Base-by-base conservation (phyloP, 768 basidiomycete species). In the Neoboletus brunneissimus region DNA sequence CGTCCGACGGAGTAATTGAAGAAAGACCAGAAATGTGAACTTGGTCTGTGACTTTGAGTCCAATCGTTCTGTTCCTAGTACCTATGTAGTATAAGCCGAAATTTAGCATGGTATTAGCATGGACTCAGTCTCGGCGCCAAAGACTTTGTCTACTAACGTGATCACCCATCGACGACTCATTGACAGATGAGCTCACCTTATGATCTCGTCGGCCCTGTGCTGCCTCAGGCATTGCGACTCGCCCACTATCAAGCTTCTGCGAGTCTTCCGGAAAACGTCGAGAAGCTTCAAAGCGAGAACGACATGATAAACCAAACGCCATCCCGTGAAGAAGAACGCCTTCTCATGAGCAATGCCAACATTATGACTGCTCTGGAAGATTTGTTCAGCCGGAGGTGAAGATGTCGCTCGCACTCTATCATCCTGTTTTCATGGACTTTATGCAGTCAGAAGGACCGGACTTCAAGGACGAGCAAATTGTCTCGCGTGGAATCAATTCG, bases 381-480 rank as follows among this genome's bases (percentile, higher is more conserved):
- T 31, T 40, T 77, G 12, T 79, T 73, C 55, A 77, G 74, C 32
- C 3, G 12, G 32, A 34, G 32, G 78, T 72, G 20, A 63, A 77
- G 70, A 43, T 38, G 11, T 56, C 29, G 12, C 5, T 37, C 8
- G 5, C 1, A 15, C 13, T 20, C 20, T 7, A 5, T n/a, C 11
- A 7, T 15, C 32, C n/a, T 3, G 15, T 9, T 34, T n/a, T 11
- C 27, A 8, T 16, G 20, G 40, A 42, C 44, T 16, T 1, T 11
- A 5, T 16, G 27, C 16, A 56, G 56, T 11, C 1, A 73, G 52
- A 34, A 34, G 32, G 32, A 34, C 32, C 11, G 32, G 32, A 34
- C 58, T 3, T 71, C 64, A 25, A 47, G 38, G 13, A 61, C 51
- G 15, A 76, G 72, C 46, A 58, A 51, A 31, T 61, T 79, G 6